Base-by-base conservation (phyloP, 441 rosid genomes). In the Gossypium aridum region DNA sequence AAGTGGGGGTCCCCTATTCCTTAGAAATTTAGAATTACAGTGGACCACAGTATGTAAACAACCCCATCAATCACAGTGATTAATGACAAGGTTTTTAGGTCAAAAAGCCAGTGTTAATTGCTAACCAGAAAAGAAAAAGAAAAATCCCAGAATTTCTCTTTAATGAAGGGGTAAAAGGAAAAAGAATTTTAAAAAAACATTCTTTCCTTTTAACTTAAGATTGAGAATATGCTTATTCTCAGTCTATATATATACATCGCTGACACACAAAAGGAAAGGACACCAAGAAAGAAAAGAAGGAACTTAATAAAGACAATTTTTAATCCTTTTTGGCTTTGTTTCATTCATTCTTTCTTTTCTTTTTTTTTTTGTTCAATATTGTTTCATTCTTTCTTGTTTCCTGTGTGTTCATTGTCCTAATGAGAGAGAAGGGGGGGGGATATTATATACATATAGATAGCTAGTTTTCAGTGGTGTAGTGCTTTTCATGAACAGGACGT, bases 11-110 rank as follows among this genome's bases (percentile, higher is more conserved):
- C 75, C 72, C 45, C 10, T n/a, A 23, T 51, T 77, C 43, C 65
- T 25, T 13, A 1, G n/a, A 2, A 22, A 22, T 56, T 64, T 20
- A 4, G 19, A 67, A 45, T 19, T 25, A 59, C 31, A 49, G 0
- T 28, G 77, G 83, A 73, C 83, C 80, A 57, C 75, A 22, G 64
- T 69, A 67, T 49, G 76, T 25, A 64, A 59, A 12, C 37, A 53
- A 14, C 59, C 28, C 19, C 28, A 45, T 26, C 75, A 71, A 76
- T 64, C 65, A 10, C 0, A 66, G 22, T 17, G 55, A 34, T 67
- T 22, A 22, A 9, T 20, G n/a, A 37, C 23, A 9, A 9, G 8
- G 28, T 12, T 39, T 17, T 22, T 64, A 37, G 23, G 23, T 19
- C 53, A 20, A 16, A 23, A 20, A 60, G 9, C 14, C 34, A 13